phyloP scores from a whole-genome alignment of 345 rosid species.

The Syzygium aqueum region DNA sequence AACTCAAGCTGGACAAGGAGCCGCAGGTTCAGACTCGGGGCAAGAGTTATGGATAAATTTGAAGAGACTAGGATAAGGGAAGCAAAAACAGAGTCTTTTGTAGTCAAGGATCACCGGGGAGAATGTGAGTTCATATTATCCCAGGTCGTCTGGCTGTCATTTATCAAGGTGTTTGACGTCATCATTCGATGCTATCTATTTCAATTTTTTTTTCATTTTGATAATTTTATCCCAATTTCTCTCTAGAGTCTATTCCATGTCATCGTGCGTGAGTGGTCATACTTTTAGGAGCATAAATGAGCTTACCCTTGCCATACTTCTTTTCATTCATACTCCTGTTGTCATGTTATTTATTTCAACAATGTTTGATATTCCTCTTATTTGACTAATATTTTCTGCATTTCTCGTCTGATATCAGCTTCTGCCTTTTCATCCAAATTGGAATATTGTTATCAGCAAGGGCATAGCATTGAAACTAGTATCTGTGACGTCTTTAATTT shows the following conservation, averaged over 20 bases:
- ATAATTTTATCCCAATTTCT: background rate
- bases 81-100: conserved; percentile 75
- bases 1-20: conserved; percentile 99
- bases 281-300: background rate
- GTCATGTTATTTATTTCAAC: background rate
- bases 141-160: background rate
- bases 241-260: background rate
- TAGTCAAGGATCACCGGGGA: conserved; percentile 98
- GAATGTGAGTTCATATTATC: conserved; percentile 55
- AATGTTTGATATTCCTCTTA: background rate
- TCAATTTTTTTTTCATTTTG: background rate
- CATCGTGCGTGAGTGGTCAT: background rate
- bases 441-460: background rate
- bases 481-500: background rate
- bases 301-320: background rate
- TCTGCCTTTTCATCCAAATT: background rate
- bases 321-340: background rate
- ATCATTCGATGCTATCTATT: background rate
- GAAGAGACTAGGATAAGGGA: conserved; percentile 55
- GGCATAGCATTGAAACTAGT: background rate
- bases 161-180: background rate
- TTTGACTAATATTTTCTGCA: background rate
- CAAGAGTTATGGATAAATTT: conserved; percentile 53
- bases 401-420: background rate
- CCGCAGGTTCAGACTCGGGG: conserved; percentile 91